Base-by-base conservation (phyloP, 345 rosid genomes). In the Eucalyptus pauciflora region DNA sequence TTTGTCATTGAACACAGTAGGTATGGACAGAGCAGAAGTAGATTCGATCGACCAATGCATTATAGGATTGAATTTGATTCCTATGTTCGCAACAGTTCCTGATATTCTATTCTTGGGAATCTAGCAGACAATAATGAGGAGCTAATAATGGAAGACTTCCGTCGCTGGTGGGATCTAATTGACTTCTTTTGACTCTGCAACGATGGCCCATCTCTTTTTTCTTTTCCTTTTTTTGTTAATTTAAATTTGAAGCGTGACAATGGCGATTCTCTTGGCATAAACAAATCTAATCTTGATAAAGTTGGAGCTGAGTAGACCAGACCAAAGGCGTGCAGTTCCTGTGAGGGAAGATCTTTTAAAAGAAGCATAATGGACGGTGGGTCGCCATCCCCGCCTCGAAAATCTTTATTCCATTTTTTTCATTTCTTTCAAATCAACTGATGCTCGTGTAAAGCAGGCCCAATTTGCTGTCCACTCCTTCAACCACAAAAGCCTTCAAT, bases 371-470 rank as follows among this genome's bases (percentile, higher is more conserved):
- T 20, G 83, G 89, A 37, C 85, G 58, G 69, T 89, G 89, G 89
- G 91, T 89, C 90, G 88, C 67, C 88, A 24, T 90, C 88, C 24
- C 85, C 54, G 89, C 88, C 76, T 81, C 60, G 83, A 62, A 62
- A 87, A 60, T 48, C 69, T 51, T 50, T 88, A 24, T 88, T 87
- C 50, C 69, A 69, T 22, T 22, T 50, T 76, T 87, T 60, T 54
- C 24, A 50, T 67, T 69, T 83, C 88, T 37, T 49, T 58, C 37
- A 86, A 90, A 87, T 88, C 31, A 62, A 60, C 87, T 58, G 76
- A 50, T 64, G 85, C 45, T 18, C 58, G 87, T 46, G 87, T 18
- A 67, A 48, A 85, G 83, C 81, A 41, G 29, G 31, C 20, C 83
- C 60, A 80, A 43, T 89, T 51, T 85, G 43, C 86, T 87, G 85